Evolutionary conservation across 1,284 basidiomycete genomes (phyloP).

Genomic region (Takashimella koratensis): DNA sequence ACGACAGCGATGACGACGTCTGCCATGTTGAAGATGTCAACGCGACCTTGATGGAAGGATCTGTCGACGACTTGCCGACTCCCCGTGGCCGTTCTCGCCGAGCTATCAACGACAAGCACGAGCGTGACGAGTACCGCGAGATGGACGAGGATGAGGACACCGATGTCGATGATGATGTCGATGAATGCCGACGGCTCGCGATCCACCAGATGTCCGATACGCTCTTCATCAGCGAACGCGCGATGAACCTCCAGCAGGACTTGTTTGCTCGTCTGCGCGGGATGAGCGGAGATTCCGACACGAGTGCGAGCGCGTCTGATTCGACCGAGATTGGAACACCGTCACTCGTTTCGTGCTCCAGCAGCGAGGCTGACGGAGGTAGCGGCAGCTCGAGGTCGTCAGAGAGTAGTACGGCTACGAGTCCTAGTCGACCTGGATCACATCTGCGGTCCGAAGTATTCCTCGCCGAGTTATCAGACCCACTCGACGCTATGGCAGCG

Average conservation of each 20-base stretch:
- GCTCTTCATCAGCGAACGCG: neutral
- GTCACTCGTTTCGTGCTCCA: conserved; percentile 12
- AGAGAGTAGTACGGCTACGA: neutral
- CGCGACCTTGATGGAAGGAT: neutral
- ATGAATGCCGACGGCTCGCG: neutral
- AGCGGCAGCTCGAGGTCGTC: neutral
- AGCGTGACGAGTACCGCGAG: too few relatives aligned
- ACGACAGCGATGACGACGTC: conserved; percentile 12
- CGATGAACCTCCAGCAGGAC: neutral
- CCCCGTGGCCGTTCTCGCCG: neutral
- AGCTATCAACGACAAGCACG: too few relatives aligned
- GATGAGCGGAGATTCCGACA: neutral
- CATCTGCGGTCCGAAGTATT: neutral
- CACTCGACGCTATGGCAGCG: neutral
- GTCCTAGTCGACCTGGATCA: neutral
- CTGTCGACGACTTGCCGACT: neutral
- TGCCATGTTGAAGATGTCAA: conserved; percentile 1
- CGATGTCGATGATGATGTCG: neutral
- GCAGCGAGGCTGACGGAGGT: neutral
- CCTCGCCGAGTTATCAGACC: neutral
- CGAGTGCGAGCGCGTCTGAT: neutral
- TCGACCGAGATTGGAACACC: conserved; percentile 16
- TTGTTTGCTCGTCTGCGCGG: neutral
- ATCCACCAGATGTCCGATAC: neutral
- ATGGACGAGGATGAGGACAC: too few relatives aligned